phyloP scores from a whole-genome alignment of 139 green algal genomes.

The Picochlorum sp. region DNA sequence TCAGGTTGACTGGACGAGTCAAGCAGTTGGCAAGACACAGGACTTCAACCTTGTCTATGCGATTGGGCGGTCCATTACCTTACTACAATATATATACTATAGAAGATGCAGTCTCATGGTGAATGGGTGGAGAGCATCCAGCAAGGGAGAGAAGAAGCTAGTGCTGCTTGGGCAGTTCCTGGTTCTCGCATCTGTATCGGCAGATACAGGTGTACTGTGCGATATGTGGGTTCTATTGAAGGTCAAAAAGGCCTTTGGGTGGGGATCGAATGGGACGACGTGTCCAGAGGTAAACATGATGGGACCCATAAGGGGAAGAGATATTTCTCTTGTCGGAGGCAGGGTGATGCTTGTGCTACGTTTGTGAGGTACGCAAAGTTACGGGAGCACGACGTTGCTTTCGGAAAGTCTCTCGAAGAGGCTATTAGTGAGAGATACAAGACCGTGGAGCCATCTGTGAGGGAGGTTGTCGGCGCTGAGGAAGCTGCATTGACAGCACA shows the following conservation, averaged over 20 bases:
- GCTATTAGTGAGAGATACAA: constrained; percentile 51
- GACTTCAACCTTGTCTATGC: too few relatives aligned
- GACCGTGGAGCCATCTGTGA: background rate
- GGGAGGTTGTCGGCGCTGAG: constrained; percentile 48
- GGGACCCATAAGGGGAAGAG: constrained; percentile 39
- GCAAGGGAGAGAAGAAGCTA: too few relatives aligned
- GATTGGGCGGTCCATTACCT: too few relatives aligned
- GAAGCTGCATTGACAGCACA: constrained; percentile 26
- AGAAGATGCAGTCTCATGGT: too few relatives aligned
- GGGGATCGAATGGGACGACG: constrained; percentile 80
- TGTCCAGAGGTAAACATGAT: constrained; percentile 68
- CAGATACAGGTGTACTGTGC: constrained; percentile 45
- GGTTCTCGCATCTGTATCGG: constrained; percentile 6
- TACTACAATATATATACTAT: too few relatives aligned
- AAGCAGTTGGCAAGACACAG: too few relatives aligned
- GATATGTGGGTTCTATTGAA: constrained; percentile 55
- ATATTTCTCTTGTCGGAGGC: constrained; percentile 55
- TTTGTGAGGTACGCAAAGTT: constrained; percentile 62
- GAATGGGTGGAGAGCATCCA: too few relatives aligned
- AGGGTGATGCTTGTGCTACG: constrained; percentile 31
- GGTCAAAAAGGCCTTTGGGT: constrained; percentile 61
- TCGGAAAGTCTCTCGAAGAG: constrained; percentile 31
- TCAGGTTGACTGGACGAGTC: too few relatives aligned
- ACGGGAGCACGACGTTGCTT: constrained; percentile 12
- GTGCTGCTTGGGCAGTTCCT: background rate